Evolutionary conservation across 1,139 yeast genomes (phyloP), one percentile per base, ranked within the genome.

Genomic region (Candida sanyaensis): DNA sequence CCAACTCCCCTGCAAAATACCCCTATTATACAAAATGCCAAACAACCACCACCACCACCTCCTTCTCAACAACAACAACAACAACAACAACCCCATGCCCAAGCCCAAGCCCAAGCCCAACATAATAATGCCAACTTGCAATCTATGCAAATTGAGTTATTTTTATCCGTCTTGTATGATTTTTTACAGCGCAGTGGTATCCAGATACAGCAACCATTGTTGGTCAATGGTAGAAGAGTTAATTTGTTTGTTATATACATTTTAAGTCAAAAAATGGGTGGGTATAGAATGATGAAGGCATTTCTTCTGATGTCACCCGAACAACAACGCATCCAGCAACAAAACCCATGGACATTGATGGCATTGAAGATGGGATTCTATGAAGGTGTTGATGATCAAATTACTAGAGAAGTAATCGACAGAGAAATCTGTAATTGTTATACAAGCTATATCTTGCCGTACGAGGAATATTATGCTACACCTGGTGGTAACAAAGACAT

Each of bases 111-210:
- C n/a, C 51, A 43, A 33, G 38, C 45, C 3, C 52, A 49, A 48
- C 38, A 36, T 12, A 41, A 32, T 17, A 38, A 28, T 24, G 26
- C 43, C 13, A 41, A 32, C 12, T 30, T 41, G 2, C 43, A 41
- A 24, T 41, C 43, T 6, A 68, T 81, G 47, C 89, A 85, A 57
- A 76, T 83, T 38, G 96, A 88, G 54, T 70, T 83, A 17, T 75
- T 75, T 50, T 62, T 69, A 45, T 61, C 69, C 30, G 68, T 76
- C 0, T 72, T 89, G 46, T 74, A 82, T 50, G 96, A 89, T 57
- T 88, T 85, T 57, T 84, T 89, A 87, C 75, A 73, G 43, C 79
- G 84, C 48, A 76, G 90, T 41, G 91, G 91, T n/a, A 81, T 88
- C 0, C 90, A 93, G 0, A 72, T 90, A 27, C 75, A 80, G 5